Conservation (phyloP, 768 basidiomycete species). For the Tremella fuciformis region DNA sequence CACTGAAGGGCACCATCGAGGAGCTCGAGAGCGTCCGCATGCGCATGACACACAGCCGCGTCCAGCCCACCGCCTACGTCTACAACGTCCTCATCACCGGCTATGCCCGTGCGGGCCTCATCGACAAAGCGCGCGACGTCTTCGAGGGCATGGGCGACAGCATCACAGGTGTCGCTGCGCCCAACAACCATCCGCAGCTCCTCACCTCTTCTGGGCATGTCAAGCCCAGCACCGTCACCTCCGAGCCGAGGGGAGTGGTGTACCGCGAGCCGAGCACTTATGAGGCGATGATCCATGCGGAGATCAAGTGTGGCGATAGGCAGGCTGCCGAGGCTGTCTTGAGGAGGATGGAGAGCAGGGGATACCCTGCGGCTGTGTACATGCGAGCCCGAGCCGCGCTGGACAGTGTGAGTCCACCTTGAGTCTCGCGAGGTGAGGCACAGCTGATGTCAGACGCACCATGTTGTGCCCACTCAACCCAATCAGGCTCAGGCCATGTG, state of each 20-base stretch:
- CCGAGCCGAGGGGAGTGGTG: slow-evolving; percentile 59
- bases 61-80: slow-evolving; percentile 93
- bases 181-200: slow-evolving; percentile 80
- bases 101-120: slow-evolving; percentile 65
- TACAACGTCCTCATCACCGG: slow-evolving; percentile 79
- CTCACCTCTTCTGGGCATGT: slow-evolving; percentile 54
- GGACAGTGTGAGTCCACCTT: slow-evolving; percentile 14
- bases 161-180: slow-evolving; percentile 71
- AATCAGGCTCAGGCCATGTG: no score
- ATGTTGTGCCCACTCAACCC: no score
- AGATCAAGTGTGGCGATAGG: slow-evolving; percentile 70
- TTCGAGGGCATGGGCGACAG: slow-evolving; percentile 82
- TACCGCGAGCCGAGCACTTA: slow-evolving; percentile 69
- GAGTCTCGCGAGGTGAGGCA: no score
- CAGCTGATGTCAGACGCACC: no score
- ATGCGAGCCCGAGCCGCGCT: slow-evolving; percentile 35
- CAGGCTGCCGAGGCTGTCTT: slow-evolving; percentile 66
- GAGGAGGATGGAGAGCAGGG: slow-evolving; percentile 63
- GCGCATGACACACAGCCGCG: slow-evolving; percentile 62
- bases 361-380: slow-evolving; percentile 48
- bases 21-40: slow-evolving; percentile 67
- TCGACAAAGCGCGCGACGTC: slow-evolving; percentile 68
- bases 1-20: slow-evolving; percentile 73
- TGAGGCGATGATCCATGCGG: slow-evolving; percentile 93
- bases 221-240: slow-evolving; percentile 38